Conservation (phyloP, 139 green algal species). For the Raphidocelis subcapitata region DNA sequence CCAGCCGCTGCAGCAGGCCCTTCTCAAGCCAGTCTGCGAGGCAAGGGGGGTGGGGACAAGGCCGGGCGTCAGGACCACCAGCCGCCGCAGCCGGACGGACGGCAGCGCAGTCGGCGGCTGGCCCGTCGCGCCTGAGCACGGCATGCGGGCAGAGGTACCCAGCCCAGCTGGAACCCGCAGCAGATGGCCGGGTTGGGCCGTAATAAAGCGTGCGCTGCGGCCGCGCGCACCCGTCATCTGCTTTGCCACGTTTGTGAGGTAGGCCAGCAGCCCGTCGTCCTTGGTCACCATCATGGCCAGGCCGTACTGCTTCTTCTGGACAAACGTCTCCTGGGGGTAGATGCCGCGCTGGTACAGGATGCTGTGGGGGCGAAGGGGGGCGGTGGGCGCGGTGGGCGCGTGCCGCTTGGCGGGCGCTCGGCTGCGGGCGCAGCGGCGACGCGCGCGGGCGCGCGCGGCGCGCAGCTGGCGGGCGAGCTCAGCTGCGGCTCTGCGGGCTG, state of each 20-base stretch:
- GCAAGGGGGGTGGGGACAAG: background rate
- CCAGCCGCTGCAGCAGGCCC: slow-evolving; percentile 85
- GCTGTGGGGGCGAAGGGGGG: slow-evolving; percentile 47
- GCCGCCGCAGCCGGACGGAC: background rate
- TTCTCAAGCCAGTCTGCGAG: slow-evolving; percentile 87
- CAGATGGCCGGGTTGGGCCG: background rate
- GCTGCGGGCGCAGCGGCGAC: too few relatives aligned
- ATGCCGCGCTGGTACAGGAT: slow-evolving; percentile 98
- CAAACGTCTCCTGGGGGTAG: slow-evolving; percentile 90
- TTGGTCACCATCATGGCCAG: slow-evolving; percentile 85
- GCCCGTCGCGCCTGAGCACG: background rate
- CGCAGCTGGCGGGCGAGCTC: background rate
- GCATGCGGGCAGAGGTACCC: background rate
- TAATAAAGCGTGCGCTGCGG: background rate
- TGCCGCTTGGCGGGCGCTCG: too few relatives aligned
- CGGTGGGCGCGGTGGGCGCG: too few relatives aligned
- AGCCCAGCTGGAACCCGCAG: background rate
- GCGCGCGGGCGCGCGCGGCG: too few relatives aligned
- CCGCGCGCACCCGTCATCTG: slow-evolving; percentile 70
- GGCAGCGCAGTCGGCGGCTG: background rate
- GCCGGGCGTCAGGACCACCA: background rate
- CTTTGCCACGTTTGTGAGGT: slow-evolving; percentile 77
- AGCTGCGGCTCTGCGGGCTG: background rate
- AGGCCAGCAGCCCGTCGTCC: slow-evolving; percentile 74
- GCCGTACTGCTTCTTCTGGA: slow-evolving; percentile 89